Evolutionary conservation across 106 monocot species (phyloP).

Genomic region (Acorus gramineus): DNA sequence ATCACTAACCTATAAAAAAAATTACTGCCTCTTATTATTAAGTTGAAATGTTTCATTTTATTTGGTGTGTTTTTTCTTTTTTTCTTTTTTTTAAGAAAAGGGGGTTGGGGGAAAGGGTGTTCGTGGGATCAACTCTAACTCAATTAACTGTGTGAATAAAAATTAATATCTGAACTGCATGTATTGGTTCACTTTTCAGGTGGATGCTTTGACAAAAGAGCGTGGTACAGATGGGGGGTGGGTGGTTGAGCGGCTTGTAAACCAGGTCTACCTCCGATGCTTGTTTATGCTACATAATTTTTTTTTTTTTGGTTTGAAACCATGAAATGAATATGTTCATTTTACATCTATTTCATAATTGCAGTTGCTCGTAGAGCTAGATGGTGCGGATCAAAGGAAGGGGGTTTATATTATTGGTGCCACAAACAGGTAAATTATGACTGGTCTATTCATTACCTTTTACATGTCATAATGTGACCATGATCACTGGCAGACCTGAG

Average conservation of each 20-base stretch:
- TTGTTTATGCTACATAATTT: neutral
- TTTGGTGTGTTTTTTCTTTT: no score
- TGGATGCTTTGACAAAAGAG: slow-evolving; percentile 84
- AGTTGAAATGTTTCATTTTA: no score
- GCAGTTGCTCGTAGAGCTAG: slow-evolving; percentile 80
- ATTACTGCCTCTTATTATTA: no score
- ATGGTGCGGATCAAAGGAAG: slow-evolving; percentile 72
- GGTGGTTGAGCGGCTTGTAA: slow-evolving; percentile 68
- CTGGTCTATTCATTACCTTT: neutral
- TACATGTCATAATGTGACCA: neutral
- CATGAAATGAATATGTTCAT: neutral
- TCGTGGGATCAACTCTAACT: neutral
- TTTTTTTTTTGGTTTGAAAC: neutral
- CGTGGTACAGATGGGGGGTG: slow-evolving; percentile 76
- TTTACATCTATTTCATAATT: slow-evolving; percentile 6
- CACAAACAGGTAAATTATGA: slow-evolving; percentile 63
- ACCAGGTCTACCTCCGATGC: slow-evolving; percentile 39
- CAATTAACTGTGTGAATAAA: neutral
- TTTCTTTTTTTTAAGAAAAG: no score
- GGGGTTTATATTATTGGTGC: slow-evolving; percentile 95
- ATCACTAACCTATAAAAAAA: no score
- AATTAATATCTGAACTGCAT: neutral
- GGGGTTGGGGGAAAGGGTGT: neutral
- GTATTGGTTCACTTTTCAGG: slow-evolving; percentile 19
- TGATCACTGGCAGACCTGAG: slow-evolving; percentile 34